Evolutionary conservation across 1,139 yeast genomes (phyloP).

Genomic region (Diutina catenulata): DNA sequence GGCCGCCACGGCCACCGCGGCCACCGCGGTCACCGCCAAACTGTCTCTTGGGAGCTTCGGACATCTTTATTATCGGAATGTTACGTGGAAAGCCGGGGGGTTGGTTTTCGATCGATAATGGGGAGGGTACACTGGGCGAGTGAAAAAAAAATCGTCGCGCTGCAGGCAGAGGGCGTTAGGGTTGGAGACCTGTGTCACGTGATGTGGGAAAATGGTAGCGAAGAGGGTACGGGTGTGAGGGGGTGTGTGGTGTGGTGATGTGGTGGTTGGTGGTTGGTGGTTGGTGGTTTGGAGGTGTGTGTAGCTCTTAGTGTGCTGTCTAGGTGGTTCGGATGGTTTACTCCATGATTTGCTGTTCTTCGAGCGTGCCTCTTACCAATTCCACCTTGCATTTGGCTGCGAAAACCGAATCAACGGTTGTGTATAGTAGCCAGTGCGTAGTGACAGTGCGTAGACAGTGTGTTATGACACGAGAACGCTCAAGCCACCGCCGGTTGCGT

Average conservation of each 20-base stretch:
- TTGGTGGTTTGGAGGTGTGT: background rate
- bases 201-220: background rate
- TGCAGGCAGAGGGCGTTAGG: conserved; percentile 7
- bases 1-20: conserved; percentile 6
- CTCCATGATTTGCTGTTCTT: no score
- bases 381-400: no score
- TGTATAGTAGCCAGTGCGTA: no score
- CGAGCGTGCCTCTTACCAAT: no score
- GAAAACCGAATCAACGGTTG: no score
- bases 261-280: background rate
- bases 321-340: background rate
- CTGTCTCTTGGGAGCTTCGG: conserved; percentile 52
- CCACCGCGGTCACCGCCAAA: conserved; percentile 60
- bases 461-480: no score
- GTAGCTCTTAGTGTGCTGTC: background rate
- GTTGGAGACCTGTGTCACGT: conserved; percentile 8
- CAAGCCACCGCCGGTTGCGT: no score
- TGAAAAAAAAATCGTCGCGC: conserved; percentile 5
- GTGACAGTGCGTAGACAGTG: no score
- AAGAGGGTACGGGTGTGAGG: background rate
- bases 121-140: conserved; percentile 6
- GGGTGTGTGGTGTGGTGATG: background rate
- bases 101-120: conserved; percentile 78
- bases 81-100: conserved; percentile 88
- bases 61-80: conserved; percentile 69